A percentile compares a stretch with the other conserved stretches of the same genome.
These are phyloP conservation scores for Verticillium nonalfalfae DNA, from an alignment of 2,329 filamentous ascomycete species.

Conservation along the genomic window DNA sequence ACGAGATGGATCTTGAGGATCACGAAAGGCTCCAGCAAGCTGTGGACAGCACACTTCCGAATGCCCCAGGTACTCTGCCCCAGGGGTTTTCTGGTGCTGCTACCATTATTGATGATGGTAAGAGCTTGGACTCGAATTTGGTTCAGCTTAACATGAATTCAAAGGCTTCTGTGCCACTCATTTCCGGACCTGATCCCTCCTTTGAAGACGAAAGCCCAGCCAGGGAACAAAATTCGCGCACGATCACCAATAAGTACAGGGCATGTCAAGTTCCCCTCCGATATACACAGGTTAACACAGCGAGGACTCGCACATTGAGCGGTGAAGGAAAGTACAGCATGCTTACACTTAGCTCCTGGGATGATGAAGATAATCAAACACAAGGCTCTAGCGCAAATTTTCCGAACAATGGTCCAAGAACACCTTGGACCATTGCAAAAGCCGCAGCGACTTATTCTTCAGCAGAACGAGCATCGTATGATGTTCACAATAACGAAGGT, in stretches of 20 bases:
- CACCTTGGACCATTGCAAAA: constrained; percentile 9
- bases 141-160: neutral
- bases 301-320: constrained; percentile 2
- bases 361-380: neutral
- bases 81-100: neutral
- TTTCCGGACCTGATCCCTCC: neutral
- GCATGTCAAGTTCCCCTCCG: neutral
- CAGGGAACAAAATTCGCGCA: neutral
- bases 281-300: constrained; percentile 1
- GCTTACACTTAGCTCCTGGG: neutral
- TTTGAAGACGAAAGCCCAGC: neutral
- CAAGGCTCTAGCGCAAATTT: no score
- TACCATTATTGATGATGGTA: neutral
- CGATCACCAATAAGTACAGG: neutral
- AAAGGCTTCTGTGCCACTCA: neutral
- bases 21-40: neutral
- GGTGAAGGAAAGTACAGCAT: neutral
- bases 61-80: neutral
- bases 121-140: neutral
- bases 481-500: neutral
- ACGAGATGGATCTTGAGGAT: neutral
- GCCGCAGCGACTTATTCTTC: neutral
- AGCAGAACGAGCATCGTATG: neutral
- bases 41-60: neutral
- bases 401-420: neutral